Conservation (phyloP, 495 filamentous ascomycete genomes). For the Evernia prunastri region DNA sequence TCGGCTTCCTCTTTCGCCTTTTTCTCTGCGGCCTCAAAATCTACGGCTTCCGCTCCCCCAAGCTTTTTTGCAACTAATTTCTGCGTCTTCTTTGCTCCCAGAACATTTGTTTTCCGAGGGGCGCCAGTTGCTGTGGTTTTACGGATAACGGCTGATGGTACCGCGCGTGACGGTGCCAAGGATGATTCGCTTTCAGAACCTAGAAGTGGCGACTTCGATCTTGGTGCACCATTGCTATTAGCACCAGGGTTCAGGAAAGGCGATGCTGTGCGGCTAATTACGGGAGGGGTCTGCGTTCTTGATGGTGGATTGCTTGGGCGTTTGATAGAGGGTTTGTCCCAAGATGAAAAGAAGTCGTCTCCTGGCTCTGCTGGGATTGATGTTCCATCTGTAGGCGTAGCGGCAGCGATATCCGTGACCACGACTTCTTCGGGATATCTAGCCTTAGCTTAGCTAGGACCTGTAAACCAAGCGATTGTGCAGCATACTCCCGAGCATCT, state of each 20-base stretch:
- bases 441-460: slow-evolving; percentile 23
- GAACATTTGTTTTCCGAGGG: slow-evolving; percentile 71
- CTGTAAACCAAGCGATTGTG: slow-evolving; percentile 4
- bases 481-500: slow-evolving; percentile 70
- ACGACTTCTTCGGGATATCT: slow-evolving; percentile 84
- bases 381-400: slow-evolving; percentile 52
- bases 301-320: slow-evolving; percentile 91
- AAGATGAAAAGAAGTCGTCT: slow-evolving; percentile 96
- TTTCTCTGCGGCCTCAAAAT: slow-evolving; percentile 95
- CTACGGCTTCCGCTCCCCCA: slow-evolving; percentile 62
- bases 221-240: slow-evolving; percentile 61
- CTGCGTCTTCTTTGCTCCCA: slow-evolving; percentile 77
- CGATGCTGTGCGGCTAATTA: slow-evolving; percentile 75
- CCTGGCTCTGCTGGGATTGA: slow-evolving; percentile 63
- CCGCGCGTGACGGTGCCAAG: slow-evolving; percentile 59
- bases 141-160: slow-evolving; percentile 65
- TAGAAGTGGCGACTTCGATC: slow-evolving; percentile 76
- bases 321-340: slow-evolving; percentile 97
- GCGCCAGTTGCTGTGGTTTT: slow-evolving; percentile 55
- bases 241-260: slow-evolving; percentile 74
- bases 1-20: slow-evolving; percentile 97
- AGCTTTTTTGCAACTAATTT: slow-evolving; percentile 93
- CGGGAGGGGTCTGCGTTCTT: slow-evolving; percentile 80
- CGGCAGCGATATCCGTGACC: slow-evolving; percentile 65
- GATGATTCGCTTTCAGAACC: slow-evolving; percentile 43